These are phyloP conservation scores for Pichia thaimueangensis DNA, from an alignment of 805 yeast species.

Conservation along the genomic window DNA sequence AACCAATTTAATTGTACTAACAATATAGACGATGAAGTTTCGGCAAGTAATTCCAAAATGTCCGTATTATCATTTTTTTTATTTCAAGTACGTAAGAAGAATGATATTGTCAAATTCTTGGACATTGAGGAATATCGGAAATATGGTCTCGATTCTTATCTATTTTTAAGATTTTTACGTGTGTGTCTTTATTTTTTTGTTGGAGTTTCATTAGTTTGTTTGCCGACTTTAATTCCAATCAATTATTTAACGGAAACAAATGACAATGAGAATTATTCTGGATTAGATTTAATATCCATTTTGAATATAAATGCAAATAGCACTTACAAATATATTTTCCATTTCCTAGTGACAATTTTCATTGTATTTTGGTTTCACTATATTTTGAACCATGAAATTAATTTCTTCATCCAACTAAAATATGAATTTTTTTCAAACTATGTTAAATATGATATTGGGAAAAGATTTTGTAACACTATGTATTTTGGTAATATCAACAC, in stretches of 20 bases:
- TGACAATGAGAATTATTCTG: slow-evolving; percentile 23
- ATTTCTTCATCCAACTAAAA: slow-evolving; percentile 41
- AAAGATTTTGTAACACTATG: slow-evolving; percentile 26
- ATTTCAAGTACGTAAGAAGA: slow-evolving; percentile 14
- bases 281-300: slow-evolving; percentile 65
- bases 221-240: slow-evolving; percentile 59
- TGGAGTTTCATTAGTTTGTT: slow-evolving; percentile 45
- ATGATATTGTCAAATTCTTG: slow-evolving; percentile 16
- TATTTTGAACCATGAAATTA: slow-evolving; percentile 51
- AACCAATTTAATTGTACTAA: not conserved
- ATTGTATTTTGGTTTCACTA: slow-evolving; percentile 53
- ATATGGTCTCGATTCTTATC: slow-evolving; percentile 69
- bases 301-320: slow-evolving; percentile 57
- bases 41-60: not conserved
- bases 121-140: slow-evolving; percentile 37
- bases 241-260: slow-evolving; percentile 33
- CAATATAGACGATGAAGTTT: not conserved
- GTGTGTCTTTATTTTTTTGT: slow-evolving; percentile 46
- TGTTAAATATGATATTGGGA: slow-evolving; percentile 16
- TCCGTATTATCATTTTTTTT: not conserved
- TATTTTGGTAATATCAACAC: slow-evolving; percentile 42
- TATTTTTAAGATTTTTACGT: slow-evolving; percentile 56
- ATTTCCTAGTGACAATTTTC: slow-evolving; percentile 51
- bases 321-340: slow-evolving; percentile 48
- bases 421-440: slow-evolving; percentile 34